phyloP scores from a whole-genome alignment of 1,139 yeast species.

The Magnusiomyces sp. region DNA sequence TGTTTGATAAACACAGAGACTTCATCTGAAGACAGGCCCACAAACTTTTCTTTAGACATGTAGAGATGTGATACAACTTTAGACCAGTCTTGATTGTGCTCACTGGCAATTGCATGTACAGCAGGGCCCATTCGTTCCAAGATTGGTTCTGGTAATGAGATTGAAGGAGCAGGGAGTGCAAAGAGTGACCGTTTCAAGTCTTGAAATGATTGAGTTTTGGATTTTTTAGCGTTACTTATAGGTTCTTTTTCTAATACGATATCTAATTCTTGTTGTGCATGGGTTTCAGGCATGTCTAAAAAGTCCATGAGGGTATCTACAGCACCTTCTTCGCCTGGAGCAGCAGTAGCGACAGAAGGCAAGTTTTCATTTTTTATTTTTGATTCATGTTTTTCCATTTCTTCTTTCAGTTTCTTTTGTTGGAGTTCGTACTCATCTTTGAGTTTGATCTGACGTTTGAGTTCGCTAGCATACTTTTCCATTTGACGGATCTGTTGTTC shows the following conservation, averaged over 20 bases:
- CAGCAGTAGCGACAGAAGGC: slow-evolving; percentile 1
- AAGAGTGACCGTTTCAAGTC: slow-evolving; percentile 12
- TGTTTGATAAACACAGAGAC: slow-evolving; percentile 21
- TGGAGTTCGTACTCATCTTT: slow-evolving; percentile 17
- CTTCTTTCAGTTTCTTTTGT: slow-evolving; percentile 9
- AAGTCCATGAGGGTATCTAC: slow-evolving; percentile 19
- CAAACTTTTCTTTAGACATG: slow-evolving; percentile 16
- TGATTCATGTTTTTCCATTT: slow-evolving; percentile 2
- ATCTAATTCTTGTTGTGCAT: slow-evolving; percentile 1
- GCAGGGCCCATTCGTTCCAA: slow-evolving; percentile 17
- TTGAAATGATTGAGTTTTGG: not conserved
- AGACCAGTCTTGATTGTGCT: slow-evolving; percentile 22
- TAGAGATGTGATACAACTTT: slow-evolving; percentile 18
- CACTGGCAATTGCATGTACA: slow-evolving; percentile 17
- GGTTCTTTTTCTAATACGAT: not conserved
- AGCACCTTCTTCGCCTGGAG: slow-evolving; percentile 17
- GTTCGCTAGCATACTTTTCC: slow-evolving; percentile 20
- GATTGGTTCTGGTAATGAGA: slow-evolving; percentile 16
- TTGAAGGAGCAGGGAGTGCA: slow-evolving; percentile 6
- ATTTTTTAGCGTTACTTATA: not conserved
- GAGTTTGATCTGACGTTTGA: slow-evolving; percentile 18
- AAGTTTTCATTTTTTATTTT: not conserved
- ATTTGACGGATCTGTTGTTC: slow-evolving; percentile 21
- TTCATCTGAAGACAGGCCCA: slow-evolving; percentile 19
- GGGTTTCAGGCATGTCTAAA: slow-evolving; percentile 14